Base-by-base conservation (phyloP, 202 grass and related monocot genomes). In the Saccharum hybrid region DNA sequence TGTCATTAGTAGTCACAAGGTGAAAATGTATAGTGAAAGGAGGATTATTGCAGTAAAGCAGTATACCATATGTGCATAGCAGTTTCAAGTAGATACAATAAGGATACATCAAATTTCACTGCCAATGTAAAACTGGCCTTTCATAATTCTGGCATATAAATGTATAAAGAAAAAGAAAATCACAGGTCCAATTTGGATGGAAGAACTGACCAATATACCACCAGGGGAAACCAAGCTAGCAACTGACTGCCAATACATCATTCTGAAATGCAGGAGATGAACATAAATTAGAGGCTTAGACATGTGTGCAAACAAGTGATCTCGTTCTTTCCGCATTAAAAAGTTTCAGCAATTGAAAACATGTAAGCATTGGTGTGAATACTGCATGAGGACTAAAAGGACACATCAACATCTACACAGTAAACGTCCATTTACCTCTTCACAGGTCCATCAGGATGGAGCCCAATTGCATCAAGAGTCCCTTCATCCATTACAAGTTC, bases 241-340 rank as follows among this genome's bases (percentile, higher is more conserved):
- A 37, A 99, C 89, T 28, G 93, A 99, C 51, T 99, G 89, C 96
- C 91, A 96, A 67, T 99, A 99, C 96, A 98, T 96, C 87, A 96
- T 90, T 83, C 96, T 98, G 91, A 82, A 90, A 92, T 75, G 43
- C 63, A 79, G 6, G 8, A 69, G 36, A 74, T 37, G 10, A 42
- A 83, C 28, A 84, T 12, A 87, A 10, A 70, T 86, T 83, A 73
- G 38, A 28, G 30, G 46, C 28, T 73, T 74, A 36, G 43, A 33
- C 67, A 74, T 54, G n/a, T 28, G 64, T 43, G 26, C 64, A 67
- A 82, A 19, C 71, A 71, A 80, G 18, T 83, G 22, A 21, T 49
- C 1, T 12, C 6, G 45, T 83, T 19, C 36, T 21, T 72, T 48
- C 13, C 6, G 12, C 13, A 3, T 42, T 40, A 40, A 36, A 46